Conservation (phyloP, 192 early-diverging fungal genomes). For the Coemansia sp. region DNA sequence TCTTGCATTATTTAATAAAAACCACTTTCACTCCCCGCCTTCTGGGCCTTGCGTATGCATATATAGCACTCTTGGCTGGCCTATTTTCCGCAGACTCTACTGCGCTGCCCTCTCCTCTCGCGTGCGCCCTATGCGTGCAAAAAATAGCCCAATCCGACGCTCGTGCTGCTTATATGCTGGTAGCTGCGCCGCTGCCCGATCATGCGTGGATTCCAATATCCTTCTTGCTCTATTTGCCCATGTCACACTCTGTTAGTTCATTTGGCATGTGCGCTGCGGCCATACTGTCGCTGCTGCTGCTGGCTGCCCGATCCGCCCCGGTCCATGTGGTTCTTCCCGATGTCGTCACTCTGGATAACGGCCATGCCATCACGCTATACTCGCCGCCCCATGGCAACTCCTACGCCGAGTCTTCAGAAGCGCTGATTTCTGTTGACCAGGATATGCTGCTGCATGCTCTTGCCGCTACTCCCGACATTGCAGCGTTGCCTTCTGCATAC, state of each 20-base stretch:
- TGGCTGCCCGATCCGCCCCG: conserved; percentile 12
- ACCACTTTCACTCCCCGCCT: neutral
- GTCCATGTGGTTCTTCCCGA: conserved; percentile 34
- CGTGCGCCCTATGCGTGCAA: too few species aligned
- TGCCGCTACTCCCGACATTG: neutral
- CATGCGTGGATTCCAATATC: too few species aligned
- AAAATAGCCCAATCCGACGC: too few species aligned
- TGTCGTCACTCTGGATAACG: conserved; percentile 26
- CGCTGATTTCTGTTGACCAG: conserved; percentile 26
- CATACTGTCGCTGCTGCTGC: neutral
- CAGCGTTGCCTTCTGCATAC: neutral
- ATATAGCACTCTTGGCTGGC: neutral
- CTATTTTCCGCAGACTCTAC: too few species aligned
- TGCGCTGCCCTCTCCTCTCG: too few species aligned
- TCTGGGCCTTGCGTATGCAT: neutral
- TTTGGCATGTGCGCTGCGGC: neutral
- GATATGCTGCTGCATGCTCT: conserved; percentile 26
- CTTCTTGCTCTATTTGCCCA: neutral
- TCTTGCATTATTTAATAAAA: neutral
- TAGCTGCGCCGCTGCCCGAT: too few species aligned
- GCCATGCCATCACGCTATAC: conserved; percentile 22
- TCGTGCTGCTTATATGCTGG: neutral
- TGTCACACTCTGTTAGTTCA: conserved; percentile 4
- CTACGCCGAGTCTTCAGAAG: conserved; percentile 4
- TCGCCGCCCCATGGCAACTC: conserved; percentile 9